phyloP scores from a whole-genome alignment of 768 basidiomycete species.

The Suillus hirtellus region DNA sequence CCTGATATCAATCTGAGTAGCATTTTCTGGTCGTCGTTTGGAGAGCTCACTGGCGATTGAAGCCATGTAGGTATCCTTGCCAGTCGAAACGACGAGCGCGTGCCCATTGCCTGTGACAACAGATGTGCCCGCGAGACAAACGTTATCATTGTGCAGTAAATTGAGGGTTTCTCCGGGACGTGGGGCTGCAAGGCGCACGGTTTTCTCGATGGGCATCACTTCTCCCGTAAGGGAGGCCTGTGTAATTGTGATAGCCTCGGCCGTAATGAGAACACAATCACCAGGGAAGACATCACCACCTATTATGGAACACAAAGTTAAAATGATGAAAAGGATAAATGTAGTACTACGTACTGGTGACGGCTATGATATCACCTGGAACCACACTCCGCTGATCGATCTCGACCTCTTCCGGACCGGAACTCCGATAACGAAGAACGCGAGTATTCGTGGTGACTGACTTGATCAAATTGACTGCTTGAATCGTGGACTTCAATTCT shows the following conservation, averaged over 20 bases:
- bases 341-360: constrained; percentile 27
- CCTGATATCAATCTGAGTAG: constrained; percentile 35
- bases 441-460: constrained; percentile 35
- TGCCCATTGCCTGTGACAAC: constrained; percentile 34
- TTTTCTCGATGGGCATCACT: constrained; percentile 36
- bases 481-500: constrained; percentile 35
- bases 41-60: constrained; percentile 36
- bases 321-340: neutral
- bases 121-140: constrained; percentile 37
- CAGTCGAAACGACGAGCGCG: constrained; percentile 33
- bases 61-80: constrained; percentile 36
- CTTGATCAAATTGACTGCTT: constrained; percentile 35
- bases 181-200: constrained; percentile 17
- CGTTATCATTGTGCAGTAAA: constrained; percentile 33
- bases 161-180: constrained; percentile 24
- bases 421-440: constrained; percentile 29
- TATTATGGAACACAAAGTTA: constrained; percentile 11
- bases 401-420: constrained; percentile 27
- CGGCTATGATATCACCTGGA: constrained; percentile 33
- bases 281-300: constrained; percentile 39
- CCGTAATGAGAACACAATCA: constrained; percentile 34
- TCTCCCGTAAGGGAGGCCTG: constrained; percentile 40
- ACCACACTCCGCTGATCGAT: constrained; percentile 33
- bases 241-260: constrained; percentile 34
- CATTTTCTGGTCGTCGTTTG: constrained; percentile 32